Base-by-base conservation (phyloP, 306 rosid genomes). In the Rosa lucieae region DNA sequence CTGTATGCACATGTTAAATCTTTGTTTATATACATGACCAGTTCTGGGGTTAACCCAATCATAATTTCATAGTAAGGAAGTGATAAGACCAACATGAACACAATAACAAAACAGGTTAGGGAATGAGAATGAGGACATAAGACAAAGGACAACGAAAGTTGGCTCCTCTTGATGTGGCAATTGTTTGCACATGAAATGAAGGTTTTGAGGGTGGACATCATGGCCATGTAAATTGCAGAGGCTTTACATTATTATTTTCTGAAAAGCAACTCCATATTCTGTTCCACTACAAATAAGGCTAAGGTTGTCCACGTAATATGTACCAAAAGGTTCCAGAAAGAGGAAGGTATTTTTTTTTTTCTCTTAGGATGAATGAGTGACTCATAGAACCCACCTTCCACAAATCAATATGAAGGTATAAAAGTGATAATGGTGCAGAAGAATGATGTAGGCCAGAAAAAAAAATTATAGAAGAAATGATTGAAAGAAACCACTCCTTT, bases 161-260 rank as follows among this genome's bases (percentile, higher is more conserved):
- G 67, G 72, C 48, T 11, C 39, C 1, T 48, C 32, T 14, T 75
- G 49, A 39, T 80, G 77, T 82, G 77, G 82, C 82, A 73, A 72
- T 84, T 81, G 78, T 70, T 63, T 74, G 80, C 66, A 77, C 79
- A 80, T 67, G 74, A 79, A 75, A 77, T 74, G 82, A 81, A 85
- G 67, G 42, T 56, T 40, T 49, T 40, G 40, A 72, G 52, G 66
- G 44, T 17, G 72, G 80, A 58, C 59, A 67, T 26, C 79, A 59
- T 53, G 77, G 43, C 12, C 61, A 51, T 67, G 69, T 7, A 20
- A 32, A 32, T 35, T 49, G 59, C 26, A 32, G 53, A 20, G 15
- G 40, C 42, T 39, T 72, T 46, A 23, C 56, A 48, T 72, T 37
- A 75, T 68, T 32, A 47, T 49, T 40, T 29, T 5, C 62, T 10